Evolutionary conservation across 2,329 filamentous ascomycete species (phyloP).

Genomic region (Teratosphaeria zuluensis): DNA sequence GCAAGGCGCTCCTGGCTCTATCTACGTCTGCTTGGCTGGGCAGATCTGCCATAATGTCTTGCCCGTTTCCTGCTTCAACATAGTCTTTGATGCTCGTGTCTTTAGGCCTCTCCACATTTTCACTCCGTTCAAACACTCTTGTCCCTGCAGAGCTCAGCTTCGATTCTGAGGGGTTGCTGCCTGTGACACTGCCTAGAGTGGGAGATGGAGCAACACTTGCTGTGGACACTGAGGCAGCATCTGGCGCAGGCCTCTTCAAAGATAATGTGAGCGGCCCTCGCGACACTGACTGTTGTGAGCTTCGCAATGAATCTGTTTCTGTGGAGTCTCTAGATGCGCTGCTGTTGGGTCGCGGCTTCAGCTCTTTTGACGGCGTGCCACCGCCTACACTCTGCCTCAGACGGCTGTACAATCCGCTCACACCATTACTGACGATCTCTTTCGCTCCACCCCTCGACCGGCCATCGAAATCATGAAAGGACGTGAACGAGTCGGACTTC

Average conservation of each 20-base stretch:
- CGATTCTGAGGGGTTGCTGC: conserved; percentile 10
- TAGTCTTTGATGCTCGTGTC: conserved; percentile 1
- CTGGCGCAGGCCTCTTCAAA: conserved; percentile 9
- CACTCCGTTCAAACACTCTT: neutral
- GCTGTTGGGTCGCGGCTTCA: conserved; percentile 17
- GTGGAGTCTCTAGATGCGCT: conserved; percentile 14
- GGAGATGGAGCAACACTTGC: conserved; percentile 14
- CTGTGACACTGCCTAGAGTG: conserved; percentile 7
- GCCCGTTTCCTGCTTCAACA: conserved; percentile 9
- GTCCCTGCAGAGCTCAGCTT: conserved; percentile 4
- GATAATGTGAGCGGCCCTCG: conserved; percentile 5
- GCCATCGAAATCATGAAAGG: conserved; percentile 90
- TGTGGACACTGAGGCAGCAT: conserved; percentile 11
- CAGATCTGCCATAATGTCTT: conserved; percentile 5
- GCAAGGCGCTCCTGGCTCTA: conserved; percentile 15
- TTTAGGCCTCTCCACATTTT: neutral
- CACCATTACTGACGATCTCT: conserved; percentile 29
- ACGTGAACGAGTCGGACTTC: conserved; percentile 73
- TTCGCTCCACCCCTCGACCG: conserved; percentile 37
- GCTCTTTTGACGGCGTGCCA: conserved; percentile 10
- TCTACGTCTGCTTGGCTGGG: conserved; percentile 15
- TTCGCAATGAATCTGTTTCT: conserved; percentile 13
- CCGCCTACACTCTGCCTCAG: conserved; percentile 44
- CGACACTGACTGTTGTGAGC: conserved; percentile 8
- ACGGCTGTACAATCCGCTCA: conserved; percentile 82